Evolutionary conservation across 257 asterid genomes (phyloP), one percentile per base, ranked within the genome.

Genomic region (Primulina tabacum): DNA sequence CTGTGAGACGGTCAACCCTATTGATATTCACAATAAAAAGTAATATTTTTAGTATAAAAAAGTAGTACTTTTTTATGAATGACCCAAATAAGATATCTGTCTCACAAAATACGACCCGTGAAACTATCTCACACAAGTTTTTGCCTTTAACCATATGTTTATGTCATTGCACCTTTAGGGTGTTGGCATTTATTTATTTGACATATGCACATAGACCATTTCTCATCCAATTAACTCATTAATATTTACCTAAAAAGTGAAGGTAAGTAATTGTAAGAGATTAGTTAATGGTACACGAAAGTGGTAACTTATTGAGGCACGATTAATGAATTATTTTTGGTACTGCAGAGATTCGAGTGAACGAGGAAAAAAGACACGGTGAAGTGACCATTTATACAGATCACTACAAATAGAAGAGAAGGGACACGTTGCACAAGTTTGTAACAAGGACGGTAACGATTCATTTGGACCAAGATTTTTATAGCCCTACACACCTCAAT

Each of bases 351-450:
- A 29, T 21, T 40, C 38, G 33, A 59, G 7, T 57, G 33, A 71
- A 43, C 17, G 65, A 65, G 60, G 53, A 18, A 4, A 30, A 4
- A 60, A 20, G 29, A 29, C 52, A 52, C 53, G 74, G 71, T 62
- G 75, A 62, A 73, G 50, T 70, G 77, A 76, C 70, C 65, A 72
- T 76, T 77, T 76, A 62, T 76, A 70, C 67, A 55, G 57, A 2
- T 11, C 10, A 1, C 55, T 11, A 50, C 57, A 50, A 50, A 50
- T 17, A 4, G 8, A 64, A 70, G 70, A 67, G 7, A 17, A 55
- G 76, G 83, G 97, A 87, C 97, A 90, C 97, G 97, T 90, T 75
- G 88, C 87, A 69, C 32, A n/a, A 60, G 78, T 65, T 75, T 78
- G 84, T 79, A 80, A 86, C 86, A 82, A 77, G 94, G 97, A 83